Base-by-base conservation (phyloP, 2,329 filamentous ascomycete species). In the Fusarium ambrosium region DNA sequence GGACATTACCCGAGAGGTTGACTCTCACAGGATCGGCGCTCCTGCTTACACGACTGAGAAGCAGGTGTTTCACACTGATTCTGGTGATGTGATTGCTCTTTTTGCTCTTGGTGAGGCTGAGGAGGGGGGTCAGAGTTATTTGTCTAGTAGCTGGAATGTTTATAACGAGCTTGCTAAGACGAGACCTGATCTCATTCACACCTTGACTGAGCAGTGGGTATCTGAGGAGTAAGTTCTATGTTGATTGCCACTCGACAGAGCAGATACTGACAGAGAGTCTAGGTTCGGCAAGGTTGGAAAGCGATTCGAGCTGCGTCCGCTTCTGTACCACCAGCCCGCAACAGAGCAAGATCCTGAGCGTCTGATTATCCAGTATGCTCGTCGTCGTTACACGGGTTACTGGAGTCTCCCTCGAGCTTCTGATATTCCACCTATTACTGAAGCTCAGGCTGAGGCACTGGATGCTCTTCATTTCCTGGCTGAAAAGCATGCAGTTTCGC, bases 81-180 rank as follows among this genome's bases (percentile, higher is more conserved):
- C 69, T 7, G 71, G 90, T 10, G 91, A 93, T 74, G 84, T 92
- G 3, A 85, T 93, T 22, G 87, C 88, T 2, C 82, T 92, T 8
- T 88, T 90, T 58, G 87, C 87, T 1, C 85, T 92, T 20, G 86
- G 86, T 11, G 87, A 90, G 0, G 86, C 86, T 0, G 82, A 83
- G 2, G 80, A 81, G 41, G 91, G 91, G 0, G 91, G 91, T 1
- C 83, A 88, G 68, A 92, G 89, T 74, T 87, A 87, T 69, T 80
- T 92, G 13, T 86, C 89, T 0, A 90, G 89, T 75, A 89, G 86
- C 29, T 89, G 88, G 86, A 83, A 84, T 4, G 87, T 92, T 4
- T 92, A 92, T 78, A 92, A 92, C 72, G 87, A 92, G 77, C 82
- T 93, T 3, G 90, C 90, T 0, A 81, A 80, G 22, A 89, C 86